A percentile compares a stretch with the other conserved stretches of the same genome.
These are phyloP conservation scores for Talaromyces sp. DNA, from an alignment of 2,329 filamentous ascomycete genomes.

Conservation along the genomic window DNA sequence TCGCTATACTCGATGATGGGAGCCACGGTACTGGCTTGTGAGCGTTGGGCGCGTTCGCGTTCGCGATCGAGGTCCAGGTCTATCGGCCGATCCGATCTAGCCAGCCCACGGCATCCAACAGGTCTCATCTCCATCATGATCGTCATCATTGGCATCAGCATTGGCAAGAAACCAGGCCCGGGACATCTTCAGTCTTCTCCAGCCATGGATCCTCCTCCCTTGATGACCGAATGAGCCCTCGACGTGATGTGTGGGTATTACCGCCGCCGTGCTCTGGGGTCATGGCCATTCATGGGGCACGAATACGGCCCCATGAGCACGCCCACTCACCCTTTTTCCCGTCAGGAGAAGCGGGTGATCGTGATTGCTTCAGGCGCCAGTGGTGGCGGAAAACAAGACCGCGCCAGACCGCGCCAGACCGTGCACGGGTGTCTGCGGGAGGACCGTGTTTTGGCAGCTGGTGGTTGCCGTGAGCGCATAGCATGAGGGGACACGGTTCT, in stretches of 20 bases:
- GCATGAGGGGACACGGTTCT: too few species aligned
- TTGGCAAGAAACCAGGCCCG: background rate
- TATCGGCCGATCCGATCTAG: background rate
- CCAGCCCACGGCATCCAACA: background rate
- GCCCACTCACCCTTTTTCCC: background rate
- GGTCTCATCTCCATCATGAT: background rate
- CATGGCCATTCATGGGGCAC: background rate
- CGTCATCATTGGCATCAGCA: background rate
- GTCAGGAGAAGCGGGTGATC: background rate
- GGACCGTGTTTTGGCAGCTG: too few species aligned
- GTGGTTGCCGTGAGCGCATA: background rate
- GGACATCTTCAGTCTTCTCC: background rate
- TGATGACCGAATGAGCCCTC: background rate
- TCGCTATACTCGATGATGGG: slow-evolving; percentile 5
- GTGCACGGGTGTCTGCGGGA: slow-evolving; percentile 23
- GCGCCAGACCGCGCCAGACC: slow-evolving; percentile 14
- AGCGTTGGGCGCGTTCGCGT: background rate
- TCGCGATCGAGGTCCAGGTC: slow-evolving; percentile 3
- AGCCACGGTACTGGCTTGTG: background rate
- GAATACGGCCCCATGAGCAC: background rate
- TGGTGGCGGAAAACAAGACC: slow-evolving; percentile 26
- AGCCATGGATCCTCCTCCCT: background rate
- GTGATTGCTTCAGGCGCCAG: background rate
- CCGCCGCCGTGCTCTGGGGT: background rate
- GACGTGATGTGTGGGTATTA: background rate